Percentiles rank a stretch among this genome's conserved stretches.
Evolutionary conservation across 1,284 basidiomycete genomes (phyloP).

Genomic region (Ustilago nuda): DNA sequence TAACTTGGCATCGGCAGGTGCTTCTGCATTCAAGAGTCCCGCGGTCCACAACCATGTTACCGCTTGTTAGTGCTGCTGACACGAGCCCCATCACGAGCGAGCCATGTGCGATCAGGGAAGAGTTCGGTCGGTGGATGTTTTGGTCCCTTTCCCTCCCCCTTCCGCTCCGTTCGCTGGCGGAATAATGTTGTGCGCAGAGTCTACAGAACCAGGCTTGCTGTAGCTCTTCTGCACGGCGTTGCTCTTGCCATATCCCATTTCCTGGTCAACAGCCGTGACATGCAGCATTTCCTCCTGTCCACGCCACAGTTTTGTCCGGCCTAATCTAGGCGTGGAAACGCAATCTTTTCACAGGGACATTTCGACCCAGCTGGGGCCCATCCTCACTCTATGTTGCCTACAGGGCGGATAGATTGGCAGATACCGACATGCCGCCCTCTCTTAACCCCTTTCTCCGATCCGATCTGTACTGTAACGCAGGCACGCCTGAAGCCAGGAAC

Average conservation of each 20-base stretch:
- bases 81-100: background rate
- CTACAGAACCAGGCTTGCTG: conserved; percentile 2
- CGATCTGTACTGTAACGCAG: background rate
- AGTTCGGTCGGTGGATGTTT: conserved; percentile 3
- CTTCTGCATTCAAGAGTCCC: background rate
- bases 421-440: background rate
- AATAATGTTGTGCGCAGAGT: conserved; percentile 5
- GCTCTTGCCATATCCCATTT: background rate
- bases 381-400: background rate
- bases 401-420: background rate
- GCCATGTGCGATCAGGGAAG: background rate
- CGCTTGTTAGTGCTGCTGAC: background rate
- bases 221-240: background rate
- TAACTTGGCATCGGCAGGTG: background rate
- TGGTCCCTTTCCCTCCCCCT: background rate
- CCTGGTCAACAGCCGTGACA: conserved; percentile 2
- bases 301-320: background rate
- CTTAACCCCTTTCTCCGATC: background rate
- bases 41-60: background rate
- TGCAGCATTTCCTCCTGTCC: background rate
- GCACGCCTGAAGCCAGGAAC: background rate
- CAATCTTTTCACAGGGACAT: background rate
- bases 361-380: background rate
- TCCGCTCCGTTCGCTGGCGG: conserved; percentile 1
- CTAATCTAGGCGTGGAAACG: conserved; percentile 4